Percentiles rank a stretch among this genome's conserved stretches.
Evolutionary conservation across 2,329 filamentous ascomycete species (phyloP).

Genomic region (Cadophora gregata): DNA sequence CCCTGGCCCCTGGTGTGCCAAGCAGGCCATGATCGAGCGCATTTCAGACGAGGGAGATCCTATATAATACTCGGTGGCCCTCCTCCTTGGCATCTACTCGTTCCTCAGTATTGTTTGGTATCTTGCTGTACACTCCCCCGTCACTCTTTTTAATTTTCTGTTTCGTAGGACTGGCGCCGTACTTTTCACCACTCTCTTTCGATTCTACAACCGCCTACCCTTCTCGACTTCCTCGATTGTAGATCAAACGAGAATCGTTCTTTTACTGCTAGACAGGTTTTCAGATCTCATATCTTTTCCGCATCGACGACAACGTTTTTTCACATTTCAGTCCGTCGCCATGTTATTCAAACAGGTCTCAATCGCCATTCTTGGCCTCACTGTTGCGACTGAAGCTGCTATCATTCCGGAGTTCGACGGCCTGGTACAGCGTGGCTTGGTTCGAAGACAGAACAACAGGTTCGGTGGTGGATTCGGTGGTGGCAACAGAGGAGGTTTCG

Average conservation of each 20-base stretch:
- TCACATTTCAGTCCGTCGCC: constrained; percentile 3
- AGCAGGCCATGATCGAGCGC: background rate
- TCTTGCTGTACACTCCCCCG: constrained; percentile 11
- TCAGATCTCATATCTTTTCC: background rate
- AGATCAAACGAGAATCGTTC: constrained; percentile 29
- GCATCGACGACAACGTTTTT: background rate
- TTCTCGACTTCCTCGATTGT: constrained; percentile 29
- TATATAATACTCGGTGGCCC: constrained; percentile 11
- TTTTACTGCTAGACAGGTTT: constrained; percentile 8
- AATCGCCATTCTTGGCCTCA: constrained; percentile 20
- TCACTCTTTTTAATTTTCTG: constrained; percentile 28
- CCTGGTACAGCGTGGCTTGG: constrained; percentile 10
- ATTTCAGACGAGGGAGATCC: constrained; percentile 19
- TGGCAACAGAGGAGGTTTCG: constrained; percentile 12
- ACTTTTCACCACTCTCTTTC: constrained; percentile 19
- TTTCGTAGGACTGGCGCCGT: constrained; percentile 21
- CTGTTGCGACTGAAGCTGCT: constrained; percentile 23
- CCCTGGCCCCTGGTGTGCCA: constrained; percentile 10
- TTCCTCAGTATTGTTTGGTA: constrained; percentile 19
- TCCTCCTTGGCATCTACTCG: constrained; percentile 15
- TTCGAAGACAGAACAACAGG: constrained; percentile 21
- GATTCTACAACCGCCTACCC: constrained; percentile 15
- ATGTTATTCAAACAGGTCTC: constrained; percentile 27
- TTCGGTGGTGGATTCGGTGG: constrained; percentile 10
- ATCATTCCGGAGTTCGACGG: constrained; percentile 24